Conservation (phyloP, 169 alveolate species). For the Eimeria brunetti region DNA sequence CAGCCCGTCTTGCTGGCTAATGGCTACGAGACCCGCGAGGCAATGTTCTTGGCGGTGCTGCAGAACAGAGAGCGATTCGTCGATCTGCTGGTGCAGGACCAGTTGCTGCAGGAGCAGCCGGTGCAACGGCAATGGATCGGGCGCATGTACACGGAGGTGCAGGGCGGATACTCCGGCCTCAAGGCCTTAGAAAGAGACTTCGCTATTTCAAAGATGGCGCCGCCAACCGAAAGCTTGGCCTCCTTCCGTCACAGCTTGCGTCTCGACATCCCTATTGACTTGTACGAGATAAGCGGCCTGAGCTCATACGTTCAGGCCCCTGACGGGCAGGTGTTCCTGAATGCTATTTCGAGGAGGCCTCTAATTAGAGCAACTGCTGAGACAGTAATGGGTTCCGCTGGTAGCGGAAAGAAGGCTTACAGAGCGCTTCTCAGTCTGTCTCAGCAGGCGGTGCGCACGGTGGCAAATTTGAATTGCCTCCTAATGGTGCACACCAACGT, state of each 20-base stretch:
- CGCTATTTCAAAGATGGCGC: constrained; percentile 15
- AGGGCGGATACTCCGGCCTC: background rate
- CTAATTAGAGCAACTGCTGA: constrained; percentile 22
- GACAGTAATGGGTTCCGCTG: background rate
- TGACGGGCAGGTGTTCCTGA: constrained; percentile 30
- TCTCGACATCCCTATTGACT: constrained; percentile 48
- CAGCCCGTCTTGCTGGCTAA: constrained; percentile 8
- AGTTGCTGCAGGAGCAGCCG: constrained; percentile 9
- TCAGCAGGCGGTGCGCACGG: constrained; percentile 48
- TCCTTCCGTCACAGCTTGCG: constrained; percentile 24
- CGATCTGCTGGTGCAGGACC: constrained; percentile 1
- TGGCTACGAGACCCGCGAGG: constrained; percentile 16
- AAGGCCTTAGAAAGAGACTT: constrained; percentile 39
- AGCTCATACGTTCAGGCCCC: constrained; percentile 50
- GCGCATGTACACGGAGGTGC: constrained; percentile 29
- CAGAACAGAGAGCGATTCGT: constrained; percentile 15
- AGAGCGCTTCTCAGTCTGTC: constrained; percentile 49
- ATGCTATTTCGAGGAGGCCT: constrained; percentile 53
- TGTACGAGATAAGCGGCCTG: constrained; percentile 18
- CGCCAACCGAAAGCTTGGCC: background rate
- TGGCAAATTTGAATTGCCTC: constrained; percentile 34
- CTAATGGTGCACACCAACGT: constrained; percentile 56
- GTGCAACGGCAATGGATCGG: constrained; percentile 23
- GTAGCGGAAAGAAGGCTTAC: background rate
- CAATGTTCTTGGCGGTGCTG: constrained; percentile 1